Conservation (phyloP, 768 basidiomycete genomes). For the Omphalotus guepiniiformis region DNA sequence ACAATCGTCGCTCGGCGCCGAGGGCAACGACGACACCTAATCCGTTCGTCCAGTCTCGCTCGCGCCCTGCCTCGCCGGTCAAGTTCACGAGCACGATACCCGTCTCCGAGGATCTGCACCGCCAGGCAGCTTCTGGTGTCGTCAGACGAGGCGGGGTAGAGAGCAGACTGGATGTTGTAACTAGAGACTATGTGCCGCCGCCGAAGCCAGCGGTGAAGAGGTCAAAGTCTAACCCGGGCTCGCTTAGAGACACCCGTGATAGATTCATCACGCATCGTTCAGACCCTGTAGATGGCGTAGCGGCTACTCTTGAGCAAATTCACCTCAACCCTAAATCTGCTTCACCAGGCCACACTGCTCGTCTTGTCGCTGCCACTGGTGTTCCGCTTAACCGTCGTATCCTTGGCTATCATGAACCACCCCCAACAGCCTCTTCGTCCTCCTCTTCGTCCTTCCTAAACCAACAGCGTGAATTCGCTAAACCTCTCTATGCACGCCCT, state of each 20-base stretch:
- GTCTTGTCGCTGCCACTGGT: slow-evolving; percentile 72
- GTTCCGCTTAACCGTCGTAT: slow-evolving; percentile 78
- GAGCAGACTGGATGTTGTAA: slow-evolving; percentile 72
- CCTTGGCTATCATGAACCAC: slow-evolving; percentile 84
- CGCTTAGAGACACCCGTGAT: slow-evolving; percentile 51
- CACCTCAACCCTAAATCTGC: slow-evolving; percentile 51
- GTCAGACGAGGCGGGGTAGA: slow-evolving; percentile 77
- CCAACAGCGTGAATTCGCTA: slow-evolving; percentile 72
- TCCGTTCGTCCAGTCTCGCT: slow-evolving; percentile 46
- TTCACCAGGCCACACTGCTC: slow-evolving; percentile 76
- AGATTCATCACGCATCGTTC: slow-evolving; percentile 68
- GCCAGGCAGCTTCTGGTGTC: slow-evolving; percentile 63
- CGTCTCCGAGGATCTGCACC: slow-evolving; percentile 49
- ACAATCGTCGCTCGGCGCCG: slow-evolving; percentile 25
- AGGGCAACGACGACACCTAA: slow-evolving; percentile 34
- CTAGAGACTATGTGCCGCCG: slow-evolving; percentile 67
- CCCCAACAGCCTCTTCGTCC: slow-evolving; percentile 75
- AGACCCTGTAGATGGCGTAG: slow-evolving; percentile 48
- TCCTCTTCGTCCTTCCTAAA: slow-evolving; percentile 70
- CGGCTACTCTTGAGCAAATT: slow-evolving; percentile 63
- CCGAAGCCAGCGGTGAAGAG: slow-evolving; percentile 60
- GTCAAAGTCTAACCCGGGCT: slow-evolving; percentile 69
- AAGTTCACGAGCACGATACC: slow-evolving; percentile 53
- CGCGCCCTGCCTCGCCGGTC: slow-evolving; percentile 58
- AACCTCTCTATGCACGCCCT: slow-evolving; percentile 69